Evolutionary conservation across 495 filamentous ascomycete genomes (phyloP).

Genomic region (Penicillium egyptiacum): DNA sequence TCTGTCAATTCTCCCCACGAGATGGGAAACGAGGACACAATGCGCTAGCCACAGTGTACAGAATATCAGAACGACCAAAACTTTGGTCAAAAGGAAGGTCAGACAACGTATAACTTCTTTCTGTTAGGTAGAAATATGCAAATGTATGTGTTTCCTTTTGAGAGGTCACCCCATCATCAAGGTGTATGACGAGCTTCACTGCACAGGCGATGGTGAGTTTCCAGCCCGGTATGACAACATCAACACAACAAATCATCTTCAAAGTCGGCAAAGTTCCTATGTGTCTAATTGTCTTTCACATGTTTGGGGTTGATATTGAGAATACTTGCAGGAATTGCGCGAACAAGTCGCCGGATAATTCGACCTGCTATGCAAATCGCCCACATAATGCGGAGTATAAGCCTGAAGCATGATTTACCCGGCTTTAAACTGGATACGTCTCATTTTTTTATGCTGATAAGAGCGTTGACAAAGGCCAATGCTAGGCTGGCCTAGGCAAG

Average conservation of each 20-base stretch:
- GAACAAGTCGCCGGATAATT: slow-evolving; percentile 12
- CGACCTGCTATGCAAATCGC: neutral
- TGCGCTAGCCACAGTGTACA: no score
- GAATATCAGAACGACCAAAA: no score
- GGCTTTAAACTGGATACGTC: neutral
- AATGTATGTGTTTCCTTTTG: neutral
- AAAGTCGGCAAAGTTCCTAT: slow-evolving; percentile 3
- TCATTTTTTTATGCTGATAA: neutral
- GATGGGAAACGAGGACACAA: no score
- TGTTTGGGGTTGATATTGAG: slow-evolving; percentile 7
- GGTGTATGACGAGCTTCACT: slow-evolving; percentile 26
- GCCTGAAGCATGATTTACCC: neutral
- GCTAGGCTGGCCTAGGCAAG: neutral
- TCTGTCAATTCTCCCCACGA: no score
- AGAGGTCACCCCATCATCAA: slow-evolving; percentile 23
- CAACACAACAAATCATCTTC: neutral
- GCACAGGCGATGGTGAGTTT: slow-evolving; percentile 9
- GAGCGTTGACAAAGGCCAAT: neutral
- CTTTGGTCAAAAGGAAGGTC: no score
- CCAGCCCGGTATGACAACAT: slow-evolving; percentile 14
- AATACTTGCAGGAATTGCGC: slow-evolving; percentile 23
- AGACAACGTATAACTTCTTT: no score
- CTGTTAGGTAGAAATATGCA: no score
- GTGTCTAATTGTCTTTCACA: neutral
- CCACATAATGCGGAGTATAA: neutral